Base-by-base conservation (phyloP, 352 stramenopile genomes). In the Pilasporangium apinafurcum region DNA sequence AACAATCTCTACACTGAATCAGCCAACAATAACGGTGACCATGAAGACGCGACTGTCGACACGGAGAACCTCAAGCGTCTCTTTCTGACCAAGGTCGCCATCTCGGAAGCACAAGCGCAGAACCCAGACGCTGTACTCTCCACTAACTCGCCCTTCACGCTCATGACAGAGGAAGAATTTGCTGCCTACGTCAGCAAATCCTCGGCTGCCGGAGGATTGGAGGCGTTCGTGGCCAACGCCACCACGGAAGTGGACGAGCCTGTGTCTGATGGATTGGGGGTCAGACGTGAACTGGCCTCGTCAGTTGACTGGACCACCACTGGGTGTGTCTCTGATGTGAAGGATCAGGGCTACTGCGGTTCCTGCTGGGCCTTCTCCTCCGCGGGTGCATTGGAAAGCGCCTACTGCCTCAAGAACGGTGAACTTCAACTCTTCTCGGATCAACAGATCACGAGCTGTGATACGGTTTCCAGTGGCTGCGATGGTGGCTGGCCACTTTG, bases 291-390 rank as follows among this genome's bases (percentile, higher is more conserved):
- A n/a, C n/a, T n/a, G n/a, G 35, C 27, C 3, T 12, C 48, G 1
- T 6, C 22, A 16, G 64, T 61, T 38, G 75, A 88, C 44, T 88
- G 79, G 76, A 85, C 64, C 8, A 65, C 53, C 3, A 80, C 68
- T 1, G 64, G 62, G 9, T 88, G 75, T 36, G 64, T 88, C 9
- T 59, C 25, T 13, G 8, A 7, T 8, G 17, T 98, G 8, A 96
- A 97, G 43, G 90, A 98, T 59, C 92, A 98, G 55, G 92, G 83
- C 12, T 37, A 64, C 4, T 97, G 91, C 59, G 89, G 90, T 29
- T 90, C 77, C n/a, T 97, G 91, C 62, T 98, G 90, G 88, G 81
- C 84, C 6, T 98, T n/a, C n/a, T n/a, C n/a, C n/a, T n/a, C n/a
- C n/a, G n/a, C n/a, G n/a, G n/a, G n/a, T n/a, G n/a, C n/a, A n/a